A percentile compares a stretch with the other conserved stretches of the same genome.
Conservation (phyloP, 192 early-diverging fungal species). For the Pilaira anomala region DNA sequence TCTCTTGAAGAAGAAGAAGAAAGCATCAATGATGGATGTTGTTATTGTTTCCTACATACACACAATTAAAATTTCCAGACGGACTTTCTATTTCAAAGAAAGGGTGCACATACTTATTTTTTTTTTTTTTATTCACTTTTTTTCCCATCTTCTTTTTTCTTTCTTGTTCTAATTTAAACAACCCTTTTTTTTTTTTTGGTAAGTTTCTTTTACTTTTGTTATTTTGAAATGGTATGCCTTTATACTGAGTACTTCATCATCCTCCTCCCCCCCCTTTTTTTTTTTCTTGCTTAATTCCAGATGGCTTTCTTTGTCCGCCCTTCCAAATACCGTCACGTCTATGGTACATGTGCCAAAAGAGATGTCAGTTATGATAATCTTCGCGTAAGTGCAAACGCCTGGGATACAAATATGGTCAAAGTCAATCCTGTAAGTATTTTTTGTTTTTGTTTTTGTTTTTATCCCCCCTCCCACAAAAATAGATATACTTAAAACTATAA, state of each 20-base stretch:
- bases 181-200: no score
- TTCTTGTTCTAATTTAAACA: background rate
- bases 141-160: background rate
- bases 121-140: no score
- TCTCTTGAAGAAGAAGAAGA: no score
- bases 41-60: no score
- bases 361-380: constrained; percentile 94
- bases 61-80: no score
- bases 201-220: background rate
- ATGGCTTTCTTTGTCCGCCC: constrained; percentile 78
- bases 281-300: background rate
- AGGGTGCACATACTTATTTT: no score
- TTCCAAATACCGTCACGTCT: constrained; percentile 93
- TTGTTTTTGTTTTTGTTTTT: background rate
- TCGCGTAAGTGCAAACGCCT: constrained; percentile 82
- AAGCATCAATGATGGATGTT: no score
- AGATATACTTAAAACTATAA: background rate
- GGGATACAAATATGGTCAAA: constrained; percentile 97
- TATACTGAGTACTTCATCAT: background rate
- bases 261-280: background rate
- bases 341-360: constrained; percentile 82
- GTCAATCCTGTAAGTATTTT: constrained; percentile 77
- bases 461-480: no score
- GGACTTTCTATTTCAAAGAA: no score
- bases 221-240: background rate